Evolutionary conservation across 805 yeast species (phyloP), one percentile per base, ranked within the genome.

Genomic region (Sugiyamaella mastotermitis): DNA sequence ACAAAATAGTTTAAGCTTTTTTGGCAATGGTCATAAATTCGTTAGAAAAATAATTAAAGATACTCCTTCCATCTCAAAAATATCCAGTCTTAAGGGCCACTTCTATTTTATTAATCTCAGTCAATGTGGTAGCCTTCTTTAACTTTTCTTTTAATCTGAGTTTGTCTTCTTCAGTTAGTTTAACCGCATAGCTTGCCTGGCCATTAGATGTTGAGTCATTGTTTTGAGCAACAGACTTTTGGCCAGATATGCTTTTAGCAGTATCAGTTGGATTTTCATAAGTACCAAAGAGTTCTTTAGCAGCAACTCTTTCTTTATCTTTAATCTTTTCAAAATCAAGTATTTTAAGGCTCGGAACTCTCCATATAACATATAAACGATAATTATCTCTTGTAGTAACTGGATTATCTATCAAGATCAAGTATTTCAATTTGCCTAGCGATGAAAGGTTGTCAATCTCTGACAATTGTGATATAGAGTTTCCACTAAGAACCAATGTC

Each of bases 81-180:
- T n/a, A n/a, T n/a, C 68, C 77, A 23, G 55, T 61, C 39, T 60
- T 58, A 31, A 82, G 60, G 15, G 74, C 65, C 19, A 60, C 63
- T 55, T 85, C 94, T 17, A 87, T 72, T 35, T 74, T 62, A 41
- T 79, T 83, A 5, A 87, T 83, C 46, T 88, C 96, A 4, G 72
- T 83, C 41, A 88, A 55, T 36, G 78, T 76, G 3, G 76, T 69
- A 1, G 96, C 94, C 22, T 61, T 64, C 37, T 69, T 66, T 40
- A 88, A 63, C 45, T 75, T 70, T 29, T 64, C 53, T 45, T 78
- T 67, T 34, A 88, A 58, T 32, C 61, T 59, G 10, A 58, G 57
- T 40, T 66, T 71, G 26, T 80, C 86, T 24, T 70, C 75, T 0
- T 66, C 71, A 1, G 78, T 65, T 49, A 84, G 64, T 42, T 68